phyloP scores from a whole-genome alignment of 768 basidiomycete genomes.

The Russula sp. region DNA sequence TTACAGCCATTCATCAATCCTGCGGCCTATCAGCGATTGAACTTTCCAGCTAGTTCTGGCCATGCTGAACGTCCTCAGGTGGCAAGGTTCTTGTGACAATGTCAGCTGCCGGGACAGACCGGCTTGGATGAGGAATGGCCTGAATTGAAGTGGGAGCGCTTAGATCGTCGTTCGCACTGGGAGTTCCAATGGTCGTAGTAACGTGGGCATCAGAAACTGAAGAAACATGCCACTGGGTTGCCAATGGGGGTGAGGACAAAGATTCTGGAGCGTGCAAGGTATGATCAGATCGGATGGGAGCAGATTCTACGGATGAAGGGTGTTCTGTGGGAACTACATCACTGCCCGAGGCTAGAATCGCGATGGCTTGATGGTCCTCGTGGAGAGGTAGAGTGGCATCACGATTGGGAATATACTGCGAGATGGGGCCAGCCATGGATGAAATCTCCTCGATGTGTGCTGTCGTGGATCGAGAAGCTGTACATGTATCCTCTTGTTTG shows the following conservation, averaged over 20 bases:
- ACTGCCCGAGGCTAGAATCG: too few relatives aligned
- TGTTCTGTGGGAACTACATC: background rate
- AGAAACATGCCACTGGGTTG: background rate
- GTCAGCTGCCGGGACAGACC: background rate
- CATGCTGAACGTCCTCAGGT: background rate
- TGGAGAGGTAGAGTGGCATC: too few relatives aligned
- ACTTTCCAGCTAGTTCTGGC: background rate
- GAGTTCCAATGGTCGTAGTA: background rate
- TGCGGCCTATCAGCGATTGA: background rate
- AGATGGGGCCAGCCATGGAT: background rate
- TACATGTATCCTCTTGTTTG: background rate
- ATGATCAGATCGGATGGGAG: background rate
- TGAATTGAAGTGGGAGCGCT: background rate
- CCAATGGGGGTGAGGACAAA: background rate
- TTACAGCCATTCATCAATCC: too few relatives aligned
- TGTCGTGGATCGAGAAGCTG: background rate
- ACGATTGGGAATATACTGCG: background rate
- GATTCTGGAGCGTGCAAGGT: too few relatives aligned
- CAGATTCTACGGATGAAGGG: background rate
- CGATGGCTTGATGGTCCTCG: too few relatives aligned
- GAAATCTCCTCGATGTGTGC: background rate
- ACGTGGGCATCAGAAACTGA: background rate
- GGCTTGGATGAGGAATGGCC: background rate
- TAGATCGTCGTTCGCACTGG: background rate
- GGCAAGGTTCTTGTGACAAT: background rate